Evolutionary conservation across 257 asterid genomes (phyloP), one percentile per base, ranked within the genome.

Genomic region (Solanum appendiculatum): DNA sequence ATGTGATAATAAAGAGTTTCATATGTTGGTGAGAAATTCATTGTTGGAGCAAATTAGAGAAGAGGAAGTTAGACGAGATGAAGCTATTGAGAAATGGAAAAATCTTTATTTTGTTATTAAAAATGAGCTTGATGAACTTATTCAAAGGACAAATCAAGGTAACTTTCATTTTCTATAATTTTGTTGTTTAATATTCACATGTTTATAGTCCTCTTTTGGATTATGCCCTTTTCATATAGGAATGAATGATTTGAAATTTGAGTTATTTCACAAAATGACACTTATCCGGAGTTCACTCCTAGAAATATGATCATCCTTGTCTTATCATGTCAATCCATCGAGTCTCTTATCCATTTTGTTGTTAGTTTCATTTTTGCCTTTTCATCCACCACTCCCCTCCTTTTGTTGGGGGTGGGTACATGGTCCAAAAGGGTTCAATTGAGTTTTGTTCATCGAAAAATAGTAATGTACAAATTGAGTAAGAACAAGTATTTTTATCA

Each of bases 91-190:
- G 90, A 97, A 94, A 86, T 95, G 99, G 99, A 97, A 95, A 46
- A 91, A 92, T 81, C 98, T 97, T 48, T 97, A 97, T 83, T 93
- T 94, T 89, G 93, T 96, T 0, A 92, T 97, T 89, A 97, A 95
- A 88, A 37, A 89, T 80, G 99, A 97, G 94, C 98, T 97, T 74
- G 99, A 97, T 88, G 90, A 94, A 88, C 98, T 97, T 20, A 97
- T 97, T 84, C 93, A 88, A 27, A 88, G 91, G 36, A 93, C 98
- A 20, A 92, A 85, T 74, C 94, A 89, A 93, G 96, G 96, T 92
- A 90, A 5, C 1, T 74, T 48, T 64, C 15, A 20, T 66, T 20
- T 20, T 36, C 1, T 3, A 66, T 27, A 27, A 14, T 14, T 27
- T 25, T 64, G 9, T 31, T 31, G 14, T 29, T 68, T 31, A 1